phyloP scores from a whole-genome alignment of 257 asterid genomes.

The Solanum pennellii region DNA sequence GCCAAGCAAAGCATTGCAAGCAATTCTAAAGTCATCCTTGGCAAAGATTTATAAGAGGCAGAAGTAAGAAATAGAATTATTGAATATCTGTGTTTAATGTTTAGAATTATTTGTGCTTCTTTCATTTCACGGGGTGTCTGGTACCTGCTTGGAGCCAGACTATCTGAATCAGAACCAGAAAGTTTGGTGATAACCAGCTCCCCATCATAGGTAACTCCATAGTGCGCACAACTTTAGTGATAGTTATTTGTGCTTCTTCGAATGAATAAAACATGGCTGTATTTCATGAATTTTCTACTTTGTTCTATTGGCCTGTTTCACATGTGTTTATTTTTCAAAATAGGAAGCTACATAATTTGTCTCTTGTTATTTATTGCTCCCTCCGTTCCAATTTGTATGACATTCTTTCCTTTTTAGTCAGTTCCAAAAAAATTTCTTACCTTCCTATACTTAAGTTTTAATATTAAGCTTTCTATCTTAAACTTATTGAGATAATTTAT shows the following conservation, averaged over 20 bases:
- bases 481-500: not conserved
- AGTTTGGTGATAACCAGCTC: not conserved
- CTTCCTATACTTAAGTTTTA: not conserved
- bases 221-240: not conserved
- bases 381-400: not conserved
- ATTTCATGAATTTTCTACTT: not conserved
- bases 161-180: not conserved
- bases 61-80: slow-evolving; percentile 3
- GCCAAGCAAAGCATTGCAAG: slow-evolving; percentile 25
- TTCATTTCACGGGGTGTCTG: not conserved
- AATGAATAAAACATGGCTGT: not conserved
- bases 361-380: not conserved
- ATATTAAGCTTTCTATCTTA: not conserved
- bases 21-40: slow-evolving; percentile 20
- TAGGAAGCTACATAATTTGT: not conserved
- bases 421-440: not conserved
- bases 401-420: not conserved
- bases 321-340: not conserved
- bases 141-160: not conserved
- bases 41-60: slow-evolving; percentile 34
- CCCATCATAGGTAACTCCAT: not conserved
- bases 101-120: not conserved
- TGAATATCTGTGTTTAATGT: not conserved
- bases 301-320: not conserved
- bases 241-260: not conserved